These are phyloP conservation scores for Podospora appendiculata DNA, from an alignment of 495 filamentous ascomycete species.

Conservation along the genomic window DNA sequence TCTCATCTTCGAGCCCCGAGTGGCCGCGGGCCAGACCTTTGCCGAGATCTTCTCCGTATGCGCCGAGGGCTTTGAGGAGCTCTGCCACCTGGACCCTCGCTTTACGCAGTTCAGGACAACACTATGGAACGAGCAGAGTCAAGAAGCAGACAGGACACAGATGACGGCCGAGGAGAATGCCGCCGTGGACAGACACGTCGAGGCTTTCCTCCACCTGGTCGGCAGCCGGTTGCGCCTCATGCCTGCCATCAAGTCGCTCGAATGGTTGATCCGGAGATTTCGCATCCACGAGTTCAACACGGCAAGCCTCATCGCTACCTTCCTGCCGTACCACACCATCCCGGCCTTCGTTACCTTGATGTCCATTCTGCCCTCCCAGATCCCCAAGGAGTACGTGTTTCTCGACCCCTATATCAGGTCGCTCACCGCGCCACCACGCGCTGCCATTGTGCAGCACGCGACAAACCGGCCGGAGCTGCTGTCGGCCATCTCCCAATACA, in stretches of 20 bases:
- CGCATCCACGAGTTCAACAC: conserved; percentile 88
- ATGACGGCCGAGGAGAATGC: conserved; percentile 75
- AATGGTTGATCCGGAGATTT: conserved; percentile 91
- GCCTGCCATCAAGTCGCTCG: conserved; percentile 80
- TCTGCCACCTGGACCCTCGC: conserved; percentile 74
- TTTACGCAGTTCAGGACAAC: conserved; percentile 61
- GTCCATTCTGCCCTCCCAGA: conserved; percentile 65
- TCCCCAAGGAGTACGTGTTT: conserved; percentile 72
- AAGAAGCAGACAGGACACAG: conserved; percentile 72
- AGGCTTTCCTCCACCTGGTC: conserved; percentile 72
- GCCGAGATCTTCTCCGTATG: conserved; percentile 82
- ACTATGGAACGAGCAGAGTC: conserved; percentile 89
- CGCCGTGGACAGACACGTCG: conserved; percentile 67
- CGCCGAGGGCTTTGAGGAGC: conserved; percentile 77
- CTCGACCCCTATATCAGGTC: conserved; percentile 76
- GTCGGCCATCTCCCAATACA: conserved; percentile 62
- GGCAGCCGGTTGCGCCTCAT: conserved; percentile 69
- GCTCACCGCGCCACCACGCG: conserved; percentile 64
- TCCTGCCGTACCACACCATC: conserved; percentile 83
- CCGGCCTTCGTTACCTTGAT: conserved; percentile 75
- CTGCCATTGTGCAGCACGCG: conserved; percentile 71
- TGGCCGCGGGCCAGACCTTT: conserved; percentile 79
- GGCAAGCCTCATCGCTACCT: conserved; percentile 67
- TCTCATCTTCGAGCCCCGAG: conserved; percentile 74
- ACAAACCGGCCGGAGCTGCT: conserved; percentile 66